These are phyloP conservation scores for Cyphellophora attinorum DNA, from an alignment of 2,329 filamentous ascomycete species.

Conservation along the genomic window DNA sequence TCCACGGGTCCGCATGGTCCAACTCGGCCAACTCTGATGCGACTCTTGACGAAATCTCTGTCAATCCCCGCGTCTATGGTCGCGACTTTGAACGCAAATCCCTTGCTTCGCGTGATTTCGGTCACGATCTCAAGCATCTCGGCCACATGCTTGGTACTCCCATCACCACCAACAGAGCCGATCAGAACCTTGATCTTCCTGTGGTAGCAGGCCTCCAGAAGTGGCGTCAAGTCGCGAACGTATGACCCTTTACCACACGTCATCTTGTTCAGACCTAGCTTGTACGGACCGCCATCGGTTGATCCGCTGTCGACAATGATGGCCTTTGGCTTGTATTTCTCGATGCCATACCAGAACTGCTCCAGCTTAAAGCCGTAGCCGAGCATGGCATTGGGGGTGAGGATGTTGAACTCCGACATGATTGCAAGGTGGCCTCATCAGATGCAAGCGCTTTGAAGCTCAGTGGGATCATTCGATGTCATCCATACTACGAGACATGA, in stretches of 20 bases:
- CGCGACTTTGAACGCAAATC: no score
- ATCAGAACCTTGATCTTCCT: constrained; percentile 33
- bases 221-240: constrained; percentile 30
- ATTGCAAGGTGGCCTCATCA: no score
- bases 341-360: no score
- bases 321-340: constrained; percentile 1
- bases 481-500: no score
- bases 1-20: constrained; percentile 26
- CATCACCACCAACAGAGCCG: constrained; percentile 39
- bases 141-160: constrained; percentile 34
- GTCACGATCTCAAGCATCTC: constrained; percentile 31
- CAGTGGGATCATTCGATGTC: no score
- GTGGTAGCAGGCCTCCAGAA: constrained; percentile 25
- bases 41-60: no score
- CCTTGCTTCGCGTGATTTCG: no score
- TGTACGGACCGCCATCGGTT: constrained; percentile 23
- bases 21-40: no score
- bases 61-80: no score
- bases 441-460: no score
- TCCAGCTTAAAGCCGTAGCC: constrained; percentile 7
- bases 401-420: no score
- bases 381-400: constrained; percentile 7
- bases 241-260: constrained; percentile 33
- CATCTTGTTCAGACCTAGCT: constrained; percentile 24
- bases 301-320: constrained; percentile 25